Evolutionary conservation across 371 early-diverging fungal species (phyloP).

Genomic region (Rhizopus microsporus): DNA sequence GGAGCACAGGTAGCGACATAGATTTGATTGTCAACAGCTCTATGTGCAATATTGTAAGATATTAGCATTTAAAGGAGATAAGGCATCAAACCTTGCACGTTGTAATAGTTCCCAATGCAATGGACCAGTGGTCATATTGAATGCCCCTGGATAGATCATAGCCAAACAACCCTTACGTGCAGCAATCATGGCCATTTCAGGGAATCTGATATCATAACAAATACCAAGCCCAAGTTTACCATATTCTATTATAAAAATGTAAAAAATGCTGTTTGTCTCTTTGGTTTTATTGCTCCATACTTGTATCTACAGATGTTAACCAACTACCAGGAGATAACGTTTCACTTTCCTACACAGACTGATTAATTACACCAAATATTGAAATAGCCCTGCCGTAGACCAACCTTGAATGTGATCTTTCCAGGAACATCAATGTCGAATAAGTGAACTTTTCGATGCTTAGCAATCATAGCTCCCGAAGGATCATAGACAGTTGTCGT

Average conservation of each 20-base stretch:
- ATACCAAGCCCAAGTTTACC: slow-evolving; percentile 92
- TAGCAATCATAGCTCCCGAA: slow-evolving; percentile 67
- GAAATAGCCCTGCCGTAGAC: not conserved
- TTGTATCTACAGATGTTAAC: slow-evolving; percentile 79
- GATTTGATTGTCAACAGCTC: slow-evolving; percentile 75
- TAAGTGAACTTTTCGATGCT: slow-evolving; percentile 84
- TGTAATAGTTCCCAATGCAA: slow-evolving; percentile 93
- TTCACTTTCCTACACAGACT: slow-evolving; percentile 71
- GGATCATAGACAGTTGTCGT: slow-evolving; percentile 90
- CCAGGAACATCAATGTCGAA: slow-evolving; percentile 97
- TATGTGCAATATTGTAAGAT: slow-evolving; percentile 6
- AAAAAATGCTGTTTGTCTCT: not conserved
- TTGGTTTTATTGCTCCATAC: slow-evolving; percentile 30
- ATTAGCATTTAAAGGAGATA: not conserved
- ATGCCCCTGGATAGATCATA: slow-evolving; percentile 97
- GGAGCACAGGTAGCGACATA: slow-evolving; percentile 94
- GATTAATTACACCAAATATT: not conserved
- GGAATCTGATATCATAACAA: slow-evolving; percentile 96
- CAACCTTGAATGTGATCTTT: slow-evolving; percentile 80
- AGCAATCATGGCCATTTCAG: slow-evolving; percentile 93
- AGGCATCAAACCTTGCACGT: slow-evolving; percentile 72
- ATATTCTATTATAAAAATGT: slow-evolving; percentile 50
- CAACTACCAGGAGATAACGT: slow-evolving; percentile 74
- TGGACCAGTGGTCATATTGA: slow-evolving; percentile 95
- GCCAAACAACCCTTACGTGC: slow-evolving; percentile 85